Percentiles rank a stretch among this genome's conserved stretches.
Conservation (phyloP, 225 moss, liverwort and hornwort species). For the Bryoerythrophyllum caledonicum region DNA sequence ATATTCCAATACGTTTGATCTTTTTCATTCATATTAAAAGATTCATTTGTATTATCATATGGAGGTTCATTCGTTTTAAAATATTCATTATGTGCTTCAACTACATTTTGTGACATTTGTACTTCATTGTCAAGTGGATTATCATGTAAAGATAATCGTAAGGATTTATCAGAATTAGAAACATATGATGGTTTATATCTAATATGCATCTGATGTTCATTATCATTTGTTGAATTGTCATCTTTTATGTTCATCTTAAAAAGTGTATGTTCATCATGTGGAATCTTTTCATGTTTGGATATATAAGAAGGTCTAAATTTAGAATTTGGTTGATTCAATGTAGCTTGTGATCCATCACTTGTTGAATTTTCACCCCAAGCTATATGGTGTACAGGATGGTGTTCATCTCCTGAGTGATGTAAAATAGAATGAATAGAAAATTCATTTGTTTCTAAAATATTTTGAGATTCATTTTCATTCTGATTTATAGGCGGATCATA, state of each 20-base stretch:
- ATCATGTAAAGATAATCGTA: background rate
- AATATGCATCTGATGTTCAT: background rate
- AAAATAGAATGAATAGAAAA: conserved; percentile 28
- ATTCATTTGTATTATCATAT: background rate
- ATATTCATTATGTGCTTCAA: background rate
- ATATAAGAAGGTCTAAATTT: background rate
- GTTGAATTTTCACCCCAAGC: conserved; percentile 28
- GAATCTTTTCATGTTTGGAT: background rate
- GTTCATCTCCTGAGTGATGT: conserved; percentile 20
- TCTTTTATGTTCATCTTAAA: background rate
- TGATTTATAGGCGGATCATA: background rate
- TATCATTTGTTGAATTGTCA: background rate
- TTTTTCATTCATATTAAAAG: too few relatives aligned
- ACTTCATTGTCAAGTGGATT: background rate
- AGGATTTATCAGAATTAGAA: background rate
- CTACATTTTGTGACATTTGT: background rate
- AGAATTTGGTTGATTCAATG: accelerated
- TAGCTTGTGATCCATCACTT: background rate
- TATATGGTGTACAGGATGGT: conserved; percentile 23
- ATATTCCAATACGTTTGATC: too few relatives aligned
- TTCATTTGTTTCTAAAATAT: background rate
- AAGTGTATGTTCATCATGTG: background rate
- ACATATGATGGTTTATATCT: background rate
- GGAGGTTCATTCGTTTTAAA: background rate
- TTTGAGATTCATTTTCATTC: background rate